Evolutionary conservation across 495 filamentous ascomycete genomes (phyloP).

Genomic region (Xylaria acuta): DNA sequence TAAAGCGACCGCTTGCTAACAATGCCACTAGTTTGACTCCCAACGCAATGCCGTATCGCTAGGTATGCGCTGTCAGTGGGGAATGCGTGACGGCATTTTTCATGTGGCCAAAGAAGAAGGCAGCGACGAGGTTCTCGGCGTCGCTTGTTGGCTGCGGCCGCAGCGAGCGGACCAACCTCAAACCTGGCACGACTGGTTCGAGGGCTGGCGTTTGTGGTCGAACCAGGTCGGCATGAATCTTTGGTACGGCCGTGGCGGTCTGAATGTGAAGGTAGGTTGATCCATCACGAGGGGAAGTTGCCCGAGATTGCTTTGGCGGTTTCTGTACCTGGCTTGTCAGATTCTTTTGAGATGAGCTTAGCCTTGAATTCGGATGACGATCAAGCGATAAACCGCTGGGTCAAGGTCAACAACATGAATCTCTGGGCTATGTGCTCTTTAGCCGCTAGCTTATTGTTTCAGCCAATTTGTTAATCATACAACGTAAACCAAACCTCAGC

Average conservation of each 20-base stretch:
- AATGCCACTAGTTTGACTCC: slow-evolving; percentile 54
- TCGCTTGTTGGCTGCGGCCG: slow-evolving; percentile 69
- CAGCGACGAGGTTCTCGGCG: slow-evolving; percentile 60
- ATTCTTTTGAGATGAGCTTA: not conserved
- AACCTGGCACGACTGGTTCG: slow-evolving; percentile 62
- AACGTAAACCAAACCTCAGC: not conserved
- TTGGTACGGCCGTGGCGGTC: slow-evolving; percentile 66
- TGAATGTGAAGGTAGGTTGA: slow-evolving; percentile 57
- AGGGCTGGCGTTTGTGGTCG: slow-evolving; percentile 64
- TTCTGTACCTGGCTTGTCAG: slow-evolving; percentile 1
- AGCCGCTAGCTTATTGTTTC: slow-evolving; percentile 5
- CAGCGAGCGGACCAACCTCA: slow-evolving; percentile 46
- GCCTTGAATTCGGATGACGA: not conserved
- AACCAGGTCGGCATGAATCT: slow-evolving; percentile 68
- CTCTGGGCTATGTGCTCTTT: not conserved
- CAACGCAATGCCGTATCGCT: slow-evolving; percentile 68
- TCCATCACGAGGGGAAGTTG: slow-evolving; percentile 22
- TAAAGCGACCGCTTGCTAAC: not conserved
- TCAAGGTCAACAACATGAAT: not conserved
- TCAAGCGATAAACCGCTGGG: not conserved
- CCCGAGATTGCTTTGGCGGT: slow-evolving; percentile 25
- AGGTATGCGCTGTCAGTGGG: slow-evolving; percentile 66
- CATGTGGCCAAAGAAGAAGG: slow-evolving; percentile 64
- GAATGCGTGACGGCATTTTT: slow-evolving; percentile 67
- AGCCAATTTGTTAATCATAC: slow-evolving; percentile 11